Conservation (phyloP, 306 rosid species). For the Vigna mungo region DNA sequence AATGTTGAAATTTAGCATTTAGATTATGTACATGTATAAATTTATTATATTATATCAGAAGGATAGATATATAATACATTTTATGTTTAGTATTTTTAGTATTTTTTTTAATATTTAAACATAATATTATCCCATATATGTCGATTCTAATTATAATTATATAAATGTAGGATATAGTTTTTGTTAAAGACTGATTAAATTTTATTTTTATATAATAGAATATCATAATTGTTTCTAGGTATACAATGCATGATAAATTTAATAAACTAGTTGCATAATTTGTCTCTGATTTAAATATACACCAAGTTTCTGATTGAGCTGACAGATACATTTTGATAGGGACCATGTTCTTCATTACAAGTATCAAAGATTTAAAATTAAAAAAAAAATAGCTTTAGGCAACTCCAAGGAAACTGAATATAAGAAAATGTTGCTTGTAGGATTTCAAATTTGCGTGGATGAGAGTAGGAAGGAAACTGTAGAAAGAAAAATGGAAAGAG, state of each 20-base stretch:
- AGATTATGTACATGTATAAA: no score
- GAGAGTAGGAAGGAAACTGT: neutral
- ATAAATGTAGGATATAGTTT: neutral
- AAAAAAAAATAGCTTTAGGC: neutral
- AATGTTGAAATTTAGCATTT: neutral
- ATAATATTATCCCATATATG: neutral
- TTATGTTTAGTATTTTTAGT: neutral
- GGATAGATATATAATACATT: neutral
- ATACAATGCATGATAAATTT: neutral
- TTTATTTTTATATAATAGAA: neutral
- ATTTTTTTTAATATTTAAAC: neutral
- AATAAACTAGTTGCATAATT: neutral
- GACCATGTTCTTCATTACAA: neutral
- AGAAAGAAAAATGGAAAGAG: neutral
- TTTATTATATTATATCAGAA: no score
- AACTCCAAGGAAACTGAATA: neutral
- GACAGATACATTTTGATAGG: neutral
- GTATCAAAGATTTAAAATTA: neutral
- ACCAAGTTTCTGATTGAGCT: neutral
- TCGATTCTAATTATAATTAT: neutral
- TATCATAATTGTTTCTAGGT: neutral
- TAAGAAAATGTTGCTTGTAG: neutral
- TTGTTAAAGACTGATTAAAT: neutral
- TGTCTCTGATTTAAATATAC: neutral
- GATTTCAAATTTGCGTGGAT: neutral